phyloP scores from a whole-genome alignment of 2,329 filamentous ascomycete species.

The Fusarium sp. region DNA sequence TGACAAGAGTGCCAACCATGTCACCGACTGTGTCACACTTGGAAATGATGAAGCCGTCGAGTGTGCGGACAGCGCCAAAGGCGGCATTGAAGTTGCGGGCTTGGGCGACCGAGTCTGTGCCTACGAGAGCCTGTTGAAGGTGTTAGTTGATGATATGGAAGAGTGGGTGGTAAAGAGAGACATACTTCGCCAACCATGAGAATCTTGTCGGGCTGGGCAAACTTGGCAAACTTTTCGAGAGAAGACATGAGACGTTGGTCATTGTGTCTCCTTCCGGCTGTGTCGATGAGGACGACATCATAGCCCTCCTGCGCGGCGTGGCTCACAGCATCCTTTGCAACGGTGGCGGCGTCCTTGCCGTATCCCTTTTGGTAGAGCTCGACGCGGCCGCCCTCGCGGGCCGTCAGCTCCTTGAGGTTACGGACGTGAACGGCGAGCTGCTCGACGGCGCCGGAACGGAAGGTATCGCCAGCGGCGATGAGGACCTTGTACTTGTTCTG shows the following conservation, averaged over 20 bases:
- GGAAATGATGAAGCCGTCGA: constrained; percentile 98
- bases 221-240: constrained; percentile 95
- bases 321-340: constrained; percentile 91
- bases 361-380: constrained; percentile 98
- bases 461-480: constrained; percentile 94
- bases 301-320: constrained; percentile 79
- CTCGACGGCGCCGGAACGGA: constrained; percentile 96
- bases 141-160: constrained; percentile 5
- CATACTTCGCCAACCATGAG: constrained; percentile 82
- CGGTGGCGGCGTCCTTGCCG: constrained; percentile 94
- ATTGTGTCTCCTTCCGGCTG: constrained; percentile 92
- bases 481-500: constrained; percentile 97
- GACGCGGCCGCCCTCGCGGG: constrained; percentile 83
- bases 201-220: constrained; percentile 96
- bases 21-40: constrained; percentile 99
- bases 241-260: constrained; percentile 96
- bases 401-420: constrained; percentile 88
- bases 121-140: constrained; percentile 76
- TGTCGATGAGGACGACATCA: constrained; percentile 97
- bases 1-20: constrained; percentile 95
- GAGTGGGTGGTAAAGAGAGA: not conserved
- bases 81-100: constrained; percentile 95
- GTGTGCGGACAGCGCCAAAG: constrained; percentile 79
- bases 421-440: constrained; percentile 95
- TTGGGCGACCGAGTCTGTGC: constrained; percentile 94